Evolutionary conservation across 352 stramenopile genomes (phyloP), one percentile per base, ranked within the genome.

Genomic region (Thalassiosira delicatula): DNA sequence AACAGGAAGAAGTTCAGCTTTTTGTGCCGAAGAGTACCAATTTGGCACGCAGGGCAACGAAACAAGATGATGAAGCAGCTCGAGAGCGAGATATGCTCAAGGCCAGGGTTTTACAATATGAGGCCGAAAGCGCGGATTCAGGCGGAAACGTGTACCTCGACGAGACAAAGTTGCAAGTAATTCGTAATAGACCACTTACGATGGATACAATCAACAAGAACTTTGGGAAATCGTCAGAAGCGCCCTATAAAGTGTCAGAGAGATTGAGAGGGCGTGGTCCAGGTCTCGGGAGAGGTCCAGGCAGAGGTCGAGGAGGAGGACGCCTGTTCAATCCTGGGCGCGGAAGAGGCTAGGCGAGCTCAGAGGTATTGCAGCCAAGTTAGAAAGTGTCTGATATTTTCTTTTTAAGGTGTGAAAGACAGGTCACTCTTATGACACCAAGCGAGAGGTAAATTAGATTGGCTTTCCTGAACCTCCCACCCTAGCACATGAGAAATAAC

Each of bases 1-100:
- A 98, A 76, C 92, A 98, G 67, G 97, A 98, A 75, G 95, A 96
- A 0, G 96, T 97, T 27, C 88, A 96, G 59, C 83, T 99, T 49
- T 73, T 98, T 17, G 96, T 99, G 17, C 96, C 96, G 0, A 93
- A 95, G 56, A 93, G 93, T 32, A 98, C 96, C 23, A 98, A 96
- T 59, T 86, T 99, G 40, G 97, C 96, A 14, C 77, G 75, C 37
- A 69, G 85, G 17, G 91, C 89, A 30, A 87, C 83, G n/a, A 93
- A 90, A 70, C 78, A 92, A 86, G 91, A 94, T 77, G 89, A 92
- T 29, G 88, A 89, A 83, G 91, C 89, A 21, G 86, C 85, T 11
- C 85, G 81, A 76, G 91, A 95, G 70, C 80, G 84, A 33, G 87
- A 95, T 53, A 69, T 91, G 59, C 83, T 95, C 35, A 95, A 95